These are phyloP conservation scores for Pseudomonodictys pantanalensis DNA, from an alignment of 495 filamentous ascomycete genomes.

Conservation along the genomic window DNA sequence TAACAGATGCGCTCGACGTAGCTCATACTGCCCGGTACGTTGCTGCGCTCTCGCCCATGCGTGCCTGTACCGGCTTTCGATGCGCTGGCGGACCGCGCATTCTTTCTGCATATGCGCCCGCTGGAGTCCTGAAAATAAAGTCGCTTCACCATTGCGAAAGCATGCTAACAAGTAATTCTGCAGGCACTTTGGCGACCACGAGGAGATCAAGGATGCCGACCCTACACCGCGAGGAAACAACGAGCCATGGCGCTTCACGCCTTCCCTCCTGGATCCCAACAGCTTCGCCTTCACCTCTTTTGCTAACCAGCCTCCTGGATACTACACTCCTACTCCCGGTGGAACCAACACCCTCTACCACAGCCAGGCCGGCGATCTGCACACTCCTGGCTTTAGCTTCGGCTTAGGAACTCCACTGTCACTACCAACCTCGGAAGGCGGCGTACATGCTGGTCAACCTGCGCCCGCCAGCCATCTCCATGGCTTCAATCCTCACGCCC, in stretches of 20 bases:
- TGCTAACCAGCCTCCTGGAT: constrained; percentile 73
- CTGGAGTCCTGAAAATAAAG: background rate
- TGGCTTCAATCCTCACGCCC: constrained; percentile 53
- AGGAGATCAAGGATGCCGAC: constrained; percentile 72
- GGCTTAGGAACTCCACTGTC: constrained; percentile 84
- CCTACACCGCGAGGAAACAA: constrained; percentile 71
- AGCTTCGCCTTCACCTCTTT: constrained; percentile 75
- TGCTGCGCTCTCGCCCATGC: background rate
- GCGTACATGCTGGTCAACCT: constrained; percentile 51
- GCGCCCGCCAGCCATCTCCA: constrained; percentile 51
- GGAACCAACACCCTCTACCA: constrained; percentile 81
- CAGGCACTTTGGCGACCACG: constrained; percentile 48
- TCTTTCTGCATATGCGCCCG: constrained; percentile 2
- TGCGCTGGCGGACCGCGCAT: constrained; percentile 13
- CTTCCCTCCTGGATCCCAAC: constrained; percentile 80
- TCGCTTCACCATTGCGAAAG: background rate
- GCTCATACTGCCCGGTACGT: constrained; percentile 39
- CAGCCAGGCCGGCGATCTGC: constrained; percentile 81
- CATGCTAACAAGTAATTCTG: constrained; percentile 9
- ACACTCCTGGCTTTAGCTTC: constrained; percentile 71
- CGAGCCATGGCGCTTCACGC: constrained; percentile 80
- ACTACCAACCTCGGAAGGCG: constrained; percentile 63
- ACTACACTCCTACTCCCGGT: constrained; percentile 86
- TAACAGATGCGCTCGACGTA: constrained; percentile 42
- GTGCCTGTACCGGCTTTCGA: constrained; percentile 2